phyloP scores from a whole-genome alignment of 768 basidiomycete genomes.

The Termitomyces sp. region DNA sequence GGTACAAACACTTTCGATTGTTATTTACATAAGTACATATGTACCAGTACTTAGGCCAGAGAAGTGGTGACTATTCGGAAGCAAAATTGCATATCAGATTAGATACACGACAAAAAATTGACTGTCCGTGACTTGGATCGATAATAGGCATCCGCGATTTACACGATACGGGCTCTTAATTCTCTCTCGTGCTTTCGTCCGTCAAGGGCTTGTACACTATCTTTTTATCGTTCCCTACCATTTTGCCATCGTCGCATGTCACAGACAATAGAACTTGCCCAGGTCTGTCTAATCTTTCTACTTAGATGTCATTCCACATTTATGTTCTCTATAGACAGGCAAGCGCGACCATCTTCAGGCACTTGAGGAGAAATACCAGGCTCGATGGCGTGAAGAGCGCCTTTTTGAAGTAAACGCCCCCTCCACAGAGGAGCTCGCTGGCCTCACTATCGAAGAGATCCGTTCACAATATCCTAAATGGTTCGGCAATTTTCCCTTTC shows the following conservation, averaged over 20 bases:
- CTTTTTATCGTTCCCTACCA: slow-evolving; percentile 16
- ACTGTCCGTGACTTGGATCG: slow-evolving; percentile 15
- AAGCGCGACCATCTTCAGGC: slow-evolving; percentile 86
- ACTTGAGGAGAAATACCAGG: slow-evolving; percentile 83
- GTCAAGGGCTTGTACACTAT: slow-evolving; percentile 31
- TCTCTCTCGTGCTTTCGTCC: slow-evolving; percentile 19
- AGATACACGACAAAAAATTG: slow-evolving; percentile 3
- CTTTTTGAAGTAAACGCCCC: slow-evolving; percentile 88
- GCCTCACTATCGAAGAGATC: slow-evolving; percentile 60
- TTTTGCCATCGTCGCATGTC: slow-evolving; percentile 34
- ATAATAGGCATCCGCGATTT: slow-evolving; percentile 12
- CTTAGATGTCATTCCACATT: neutral
- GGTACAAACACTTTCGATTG: no score
- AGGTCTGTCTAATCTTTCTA: slow-evolving; percentile 30
- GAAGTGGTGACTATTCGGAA: no score
- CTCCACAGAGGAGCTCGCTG: slow-evolving; percentile 52
- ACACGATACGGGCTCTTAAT: slow-evolving; percentile 12
- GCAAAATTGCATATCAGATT: neutral
- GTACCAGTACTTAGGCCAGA: no score
- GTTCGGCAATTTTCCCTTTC: slow-evolving; percentile 95
- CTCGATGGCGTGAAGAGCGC: slow-evolving; percentile 68
- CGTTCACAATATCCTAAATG: slow-evolving; percentile 85
- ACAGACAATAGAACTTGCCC: slow-evolving; percentile 60
- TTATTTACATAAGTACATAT: no score
- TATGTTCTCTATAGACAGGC: slow-evolving; percentile 61